These are phyloP conservation scores for Neurospora sp. DNA, from an alignment of 2,329 filamentous ascomycete species.

Conservation along the genomic window DNA sequence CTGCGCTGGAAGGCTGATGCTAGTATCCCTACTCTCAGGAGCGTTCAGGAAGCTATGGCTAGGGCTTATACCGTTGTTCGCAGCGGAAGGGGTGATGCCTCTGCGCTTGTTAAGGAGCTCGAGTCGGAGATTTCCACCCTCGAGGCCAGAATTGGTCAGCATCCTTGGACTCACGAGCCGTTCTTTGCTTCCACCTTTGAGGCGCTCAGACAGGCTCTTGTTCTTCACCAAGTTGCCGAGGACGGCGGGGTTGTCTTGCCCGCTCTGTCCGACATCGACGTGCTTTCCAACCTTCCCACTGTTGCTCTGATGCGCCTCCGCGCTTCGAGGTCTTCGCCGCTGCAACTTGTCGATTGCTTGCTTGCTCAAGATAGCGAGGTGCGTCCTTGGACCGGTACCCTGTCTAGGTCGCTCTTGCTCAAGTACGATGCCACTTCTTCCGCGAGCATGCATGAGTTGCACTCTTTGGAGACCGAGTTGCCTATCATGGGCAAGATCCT, in stretches of 20 bases:
- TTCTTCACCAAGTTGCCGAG: slow-evolving; percentile 28
- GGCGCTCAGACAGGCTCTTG: slow-evolving; percentile 40
- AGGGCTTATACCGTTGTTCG: slow-evolving; percentile 48
- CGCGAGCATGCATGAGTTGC: slow-evolving; percentile 50
- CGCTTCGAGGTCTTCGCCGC: slow-evolving; percentile 27
- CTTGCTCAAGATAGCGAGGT: slow-evolving; percentile 24
- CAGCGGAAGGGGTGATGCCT: slow-evolving; percentile 30
- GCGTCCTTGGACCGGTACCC: slow-evolving; percentile 35
- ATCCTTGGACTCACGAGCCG: slow-evolving; percentile 32
- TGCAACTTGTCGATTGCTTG: slow-evolving; percentile 41
- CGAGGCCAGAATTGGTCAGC: slow-evolving; percentile 34
- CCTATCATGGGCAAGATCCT: slow-evolving; percentile 50
- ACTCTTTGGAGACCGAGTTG: slow-evolving; percentile 55
- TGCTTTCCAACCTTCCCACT: slow-evolving; percentile 39
- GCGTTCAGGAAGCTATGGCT: slow-evolving; percentile 44
- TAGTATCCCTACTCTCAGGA: slow-evolving; percentile 40
- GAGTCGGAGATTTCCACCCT: slow-evolving; percentile 41
- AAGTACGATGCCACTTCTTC: slow-evolving; percentile 42
- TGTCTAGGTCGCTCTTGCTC: slow-evolving; percentile 44
- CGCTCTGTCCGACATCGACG: slow-evolving; percentile 30
- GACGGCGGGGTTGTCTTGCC: slow-evolving; percentile 9
- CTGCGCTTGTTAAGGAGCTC: slow-evolving; percentile 40
- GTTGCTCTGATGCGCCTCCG: slow-evolving; percentile 33
- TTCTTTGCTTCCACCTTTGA: slow-evolving; percentile 49
- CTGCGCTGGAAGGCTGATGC: slow-evolving; percentile 49